Conservation (phyloP, 805 yeast species). For the Myxozyma vanderwaltii region DNA sequence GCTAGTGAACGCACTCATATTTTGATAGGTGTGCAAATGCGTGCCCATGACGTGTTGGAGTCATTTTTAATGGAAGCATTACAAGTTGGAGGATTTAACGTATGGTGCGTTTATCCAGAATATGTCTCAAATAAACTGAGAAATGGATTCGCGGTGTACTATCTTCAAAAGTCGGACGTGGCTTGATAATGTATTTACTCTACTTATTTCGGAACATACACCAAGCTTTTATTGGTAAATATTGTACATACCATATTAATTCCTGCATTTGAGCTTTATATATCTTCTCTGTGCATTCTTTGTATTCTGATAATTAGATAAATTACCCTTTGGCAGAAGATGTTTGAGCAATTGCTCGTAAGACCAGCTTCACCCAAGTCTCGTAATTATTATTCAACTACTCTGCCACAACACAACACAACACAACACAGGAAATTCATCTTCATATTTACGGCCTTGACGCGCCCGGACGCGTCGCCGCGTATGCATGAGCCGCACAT, state of each 20-base stretch:
- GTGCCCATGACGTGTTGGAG: slow-evolving; percentile 56
- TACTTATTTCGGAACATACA: too few species aligned
- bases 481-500: slow-evolving; percentile 2
- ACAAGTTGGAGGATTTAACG: slow-evolving; percentile 42
- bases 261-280: too few species aligned
- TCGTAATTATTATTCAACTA: too few species aligned
- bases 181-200: too few species aligned
- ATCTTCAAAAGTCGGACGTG: slow-evolving; percentile 33
- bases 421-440: neutral
- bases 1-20: slow-evolving; percentile 45
- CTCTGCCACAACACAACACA: too few species aligned
- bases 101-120: slow-evolving; percentile 44
- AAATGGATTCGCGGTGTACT: slow-evolving; percentile 53
- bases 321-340: too few species aligned
- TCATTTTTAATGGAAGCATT: slow-evolving; percentile 46
- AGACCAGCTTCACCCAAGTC: too few species aligned
- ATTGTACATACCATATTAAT: too few species aligned
- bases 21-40: slow-evolving; percentile 54
- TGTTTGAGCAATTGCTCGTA: too few species aligned
- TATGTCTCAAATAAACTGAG: slow-evolving; percentile 42
- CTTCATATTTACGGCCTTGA: neutral
- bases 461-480: neutral
- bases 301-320: too few species aligned
- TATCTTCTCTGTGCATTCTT: too few species aligned
- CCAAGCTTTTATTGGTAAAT: too few species aligned